Evolutionary conservation across 495 filamentous ascomycete genomes (phyloP), one percentile per base, ranked within the genome.

Genomic region (Ramalina intermedia): DNA sequence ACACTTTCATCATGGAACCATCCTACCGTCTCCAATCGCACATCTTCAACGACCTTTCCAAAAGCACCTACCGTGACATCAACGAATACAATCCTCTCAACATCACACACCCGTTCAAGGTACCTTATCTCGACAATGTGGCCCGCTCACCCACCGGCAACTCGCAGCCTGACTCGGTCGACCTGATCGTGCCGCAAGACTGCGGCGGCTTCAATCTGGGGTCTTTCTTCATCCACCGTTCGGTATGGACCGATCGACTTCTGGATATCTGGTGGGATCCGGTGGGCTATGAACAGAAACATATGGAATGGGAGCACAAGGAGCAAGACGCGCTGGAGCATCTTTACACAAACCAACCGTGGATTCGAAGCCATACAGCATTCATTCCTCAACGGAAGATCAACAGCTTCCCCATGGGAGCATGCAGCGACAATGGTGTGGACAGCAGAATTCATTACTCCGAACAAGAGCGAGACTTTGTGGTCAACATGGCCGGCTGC

Each of bases 401-500:
- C 69, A 99, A 96, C 71, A 83, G 84, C 21, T 99, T 95, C 64
- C 93, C 91, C 1, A 74, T 75, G 2, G 89, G 88, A 1, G 91
- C 93, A 2, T 99, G 91, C 64, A 78, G 80, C 12, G 85, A 90
- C 21, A 81, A 84, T 44, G 74, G 70, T 13, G 75, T 80, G 43
- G 81, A 95, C 58, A 71, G 75, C 0, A 68, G 73, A 4, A 79
- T 94, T 33, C 94, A 96, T 63, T 99, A 96, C 62, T 72, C 83
- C 38, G 74, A 93, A 63, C 69, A 77, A 29, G 88, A 88, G 41
- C 74, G 85, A 16, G 91, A 99, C 63, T 93, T 99, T 57, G 56
- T 96, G n/a, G 89, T 99, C 54, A 99, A 96, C 61, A 96, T 96
- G 90, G 91, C 91, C 2, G 93, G 93, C 3, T 99, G 91, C 61